A percentile compares a stretch with the other conserved stretches of the same genome.
phyloP scores from a whole-genome alignment of 345 rosid genomes.

The Brassica juncea region DNA sequence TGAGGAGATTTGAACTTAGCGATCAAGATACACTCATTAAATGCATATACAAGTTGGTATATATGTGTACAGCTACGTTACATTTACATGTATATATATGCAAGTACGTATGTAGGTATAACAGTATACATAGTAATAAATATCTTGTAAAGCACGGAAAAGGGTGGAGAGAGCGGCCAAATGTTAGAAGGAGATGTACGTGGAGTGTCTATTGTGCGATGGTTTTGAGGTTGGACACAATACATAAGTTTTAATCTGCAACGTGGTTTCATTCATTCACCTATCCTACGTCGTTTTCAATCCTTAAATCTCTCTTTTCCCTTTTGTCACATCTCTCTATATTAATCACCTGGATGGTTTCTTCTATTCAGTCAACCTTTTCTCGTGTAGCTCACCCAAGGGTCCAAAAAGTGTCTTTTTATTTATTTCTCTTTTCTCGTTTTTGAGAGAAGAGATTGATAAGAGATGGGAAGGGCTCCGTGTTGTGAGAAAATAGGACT shows the following conservation, averaged over 20 bases:
- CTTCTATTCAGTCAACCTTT: constrained; percentile 22
- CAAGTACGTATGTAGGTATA: constrained; percentile 33
- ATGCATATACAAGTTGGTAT: constrained; percentile 35
- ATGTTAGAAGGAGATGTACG: constrained; percentile 32
- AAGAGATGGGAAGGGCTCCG: constrained; percentile 78
- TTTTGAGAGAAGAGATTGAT: constrained; percentile 25
- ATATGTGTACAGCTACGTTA: not conserved
- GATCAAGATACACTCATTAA: constrained; percentile 9
- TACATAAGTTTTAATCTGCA: constrained; percentile 28
- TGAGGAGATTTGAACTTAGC: not conserved
- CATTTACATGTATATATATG: constrained; percentile 4
- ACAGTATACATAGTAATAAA: constrained; percentile 16
- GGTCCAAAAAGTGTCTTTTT: constrained; percentile 29
- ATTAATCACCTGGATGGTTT: constrained; percentile 31
- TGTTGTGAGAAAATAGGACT: constrained; percentile 88
- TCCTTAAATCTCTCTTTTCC: constrained; percentile 15
- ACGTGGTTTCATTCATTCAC: constrained; percentile 39
- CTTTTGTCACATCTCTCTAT: constrained; percentile 38
- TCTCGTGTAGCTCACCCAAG: constrained; percentile 11
- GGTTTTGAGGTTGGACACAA: constrained; percentile 17
- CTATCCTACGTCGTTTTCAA: constrained; percentile 30
- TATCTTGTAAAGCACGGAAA: constrained; percentile 25
- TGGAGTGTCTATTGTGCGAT: constrained; percentile 18
- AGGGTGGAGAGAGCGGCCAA: constrained; percentile 25
- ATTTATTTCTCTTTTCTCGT: not conserved